Conservation (phyloP, 805 yeast species). For the Saturnispora diversa region DNA sequence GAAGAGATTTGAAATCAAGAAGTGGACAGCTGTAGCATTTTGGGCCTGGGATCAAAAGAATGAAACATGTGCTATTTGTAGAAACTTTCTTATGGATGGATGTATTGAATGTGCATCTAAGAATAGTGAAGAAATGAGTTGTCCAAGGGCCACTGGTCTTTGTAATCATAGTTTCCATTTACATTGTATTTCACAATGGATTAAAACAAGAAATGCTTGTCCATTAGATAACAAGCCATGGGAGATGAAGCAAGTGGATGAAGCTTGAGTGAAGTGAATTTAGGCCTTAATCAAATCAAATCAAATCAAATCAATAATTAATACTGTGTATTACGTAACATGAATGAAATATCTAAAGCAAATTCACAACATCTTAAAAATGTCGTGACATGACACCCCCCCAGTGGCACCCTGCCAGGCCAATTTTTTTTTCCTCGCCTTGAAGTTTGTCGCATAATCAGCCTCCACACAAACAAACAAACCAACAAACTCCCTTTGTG, state of each 20-base stretch:
- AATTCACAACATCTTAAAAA: too few relatives aligned
- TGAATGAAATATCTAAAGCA: too few relatives aligned
- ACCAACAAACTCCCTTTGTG: not conserved
- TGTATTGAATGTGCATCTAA: constrained; percentile 83
- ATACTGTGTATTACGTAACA: not conserved
- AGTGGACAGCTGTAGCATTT: constrained; percentile 99
- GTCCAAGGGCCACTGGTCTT: constrained; percentile 95
- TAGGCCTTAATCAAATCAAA: too few relatives aligned
- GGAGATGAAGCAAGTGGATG: constrained; percentile 33
- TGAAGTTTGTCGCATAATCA: too few relatives aligned
- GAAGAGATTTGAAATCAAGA: constrained; percentile 84
- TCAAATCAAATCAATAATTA: too few relatives aligned
- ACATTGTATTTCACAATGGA: constrained; percentile 95
- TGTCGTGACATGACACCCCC: too few relatives aligned
- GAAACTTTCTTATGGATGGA: constrained; percentile 96
- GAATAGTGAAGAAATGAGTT: constrained; percentile 39
- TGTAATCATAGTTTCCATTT: constrained; percentile 98
- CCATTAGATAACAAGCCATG: constrained; percentile 93
- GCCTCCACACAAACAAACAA: too few relatives aligned
- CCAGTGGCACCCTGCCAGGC: too few relatives aligned
- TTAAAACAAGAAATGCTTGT: constrained; percentile 89
- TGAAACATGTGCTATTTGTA: constrained; percentile 96
- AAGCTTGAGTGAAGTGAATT: constrained; percentile 14
- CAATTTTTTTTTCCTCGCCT: too few relatives aligned
- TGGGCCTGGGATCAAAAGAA: constrained; percentile 88